Conservation (phyloP, 768 basidiomycete species). For the Pholiota microspora region DNA sequence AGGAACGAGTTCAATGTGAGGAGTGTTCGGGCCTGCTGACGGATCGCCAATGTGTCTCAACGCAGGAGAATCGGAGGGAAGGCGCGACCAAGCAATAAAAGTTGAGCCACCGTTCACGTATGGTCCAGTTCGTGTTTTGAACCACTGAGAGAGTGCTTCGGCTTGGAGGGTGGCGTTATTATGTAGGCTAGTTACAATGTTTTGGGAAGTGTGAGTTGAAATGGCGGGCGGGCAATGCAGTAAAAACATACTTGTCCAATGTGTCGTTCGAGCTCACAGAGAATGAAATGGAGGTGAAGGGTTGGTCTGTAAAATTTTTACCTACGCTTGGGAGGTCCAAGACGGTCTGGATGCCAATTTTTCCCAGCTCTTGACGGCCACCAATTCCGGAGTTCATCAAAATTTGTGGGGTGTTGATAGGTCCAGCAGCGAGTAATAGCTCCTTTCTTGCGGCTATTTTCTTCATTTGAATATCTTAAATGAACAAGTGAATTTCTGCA, state of each 20-base stretch:
- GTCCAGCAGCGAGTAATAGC: conserved; percentile 35
- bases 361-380: conserved; percentile 14
- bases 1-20: conserved; percentile 16
- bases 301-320: conserved; percentile 31
- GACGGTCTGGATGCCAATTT: conserved; percentile 21
- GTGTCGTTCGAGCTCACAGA: conserved; percentile 26
- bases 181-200: conserved; percentile 4
- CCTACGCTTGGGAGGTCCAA: conserved; percentile 30
- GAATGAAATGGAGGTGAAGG: conserved; percentile 21
- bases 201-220: neutral
- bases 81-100: conserved; percentile 26
- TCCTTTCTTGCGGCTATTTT: conserved; percentile 31
- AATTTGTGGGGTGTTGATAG: conserved; percentile 32
- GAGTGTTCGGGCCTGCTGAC: conserved; percentile 29
- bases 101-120: conserved; percentile 20
- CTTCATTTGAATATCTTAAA: too few species aligned
- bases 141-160: conserved; percentile 27
- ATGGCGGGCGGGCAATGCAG: neutral
- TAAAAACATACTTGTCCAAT: conserved; percentile 17
- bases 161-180: conserved; percentile 19
- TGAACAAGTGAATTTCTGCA: too few species aligned
- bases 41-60: conserved; percentile 25
- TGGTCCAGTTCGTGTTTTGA: conserved; percentile 26
- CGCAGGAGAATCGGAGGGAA: conserved; percentile 20
- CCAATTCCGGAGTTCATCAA: conserved; percentile 36